phyloP scores from a whole-genome alignment of 2,329 filamentous ascomycete species.

The Neopestalotiopsis rosae region DNA sequence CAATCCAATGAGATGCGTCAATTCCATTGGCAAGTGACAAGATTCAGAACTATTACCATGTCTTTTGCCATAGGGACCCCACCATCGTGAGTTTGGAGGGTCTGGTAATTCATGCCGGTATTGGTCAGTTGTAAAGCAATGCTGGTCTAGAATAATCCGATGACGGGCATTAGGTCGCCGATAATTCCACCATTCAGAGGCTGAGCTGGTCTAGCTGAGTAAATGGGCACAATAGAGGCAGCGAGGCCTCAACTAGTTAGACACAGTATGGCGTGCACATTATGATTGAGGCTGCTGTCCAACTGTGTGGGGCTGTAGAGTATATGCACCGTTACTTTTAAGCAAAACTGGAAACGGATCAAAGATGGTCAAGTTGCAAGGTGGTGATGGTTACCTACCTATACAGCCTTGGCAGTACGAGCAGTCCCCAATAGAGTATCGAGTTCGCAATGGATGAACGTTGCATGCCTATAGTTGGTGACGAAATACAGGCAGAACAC shows the following conservation, averaged over 20 bases:
- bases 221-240: background rate
- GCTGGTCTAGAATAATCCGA: constrained; percentile 27
- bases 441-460: no score
- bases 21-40: constrained; percentile 34
- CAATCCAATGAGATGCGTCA: constrained; percentile 11
- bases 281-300: background rate
- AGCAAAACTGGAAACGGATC: no score
- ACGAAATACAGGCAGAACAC: no score
- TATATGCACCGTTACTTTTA: background rate
- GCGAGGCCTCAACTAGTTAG: background rate
- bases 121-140: constrained; percentile 17
- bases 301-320: background rate
- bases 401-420: no score
- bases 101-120: constrained; percentile 17
- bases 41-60: constrained; percentile 44
- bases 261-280: background rate
- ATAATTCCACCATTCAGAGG: constrained; percentile 43
- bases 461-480: no score
- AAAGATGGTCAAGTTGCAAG: no score
- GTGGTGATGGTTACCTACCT: no score
- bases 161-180: constrained; percentile 24
- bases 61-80: constrained; percentile 14
- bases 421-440: no score
- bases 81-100: background rate
- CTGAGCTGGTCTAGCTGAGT: background rate